A percentile compares a stretch with the other conserved stretches of the same genome.
These are phyloP conservation scores for Caryopteris hybrid DNA, from an alignment of 305 asterid species.

Conservation along the genomic window DNA sequence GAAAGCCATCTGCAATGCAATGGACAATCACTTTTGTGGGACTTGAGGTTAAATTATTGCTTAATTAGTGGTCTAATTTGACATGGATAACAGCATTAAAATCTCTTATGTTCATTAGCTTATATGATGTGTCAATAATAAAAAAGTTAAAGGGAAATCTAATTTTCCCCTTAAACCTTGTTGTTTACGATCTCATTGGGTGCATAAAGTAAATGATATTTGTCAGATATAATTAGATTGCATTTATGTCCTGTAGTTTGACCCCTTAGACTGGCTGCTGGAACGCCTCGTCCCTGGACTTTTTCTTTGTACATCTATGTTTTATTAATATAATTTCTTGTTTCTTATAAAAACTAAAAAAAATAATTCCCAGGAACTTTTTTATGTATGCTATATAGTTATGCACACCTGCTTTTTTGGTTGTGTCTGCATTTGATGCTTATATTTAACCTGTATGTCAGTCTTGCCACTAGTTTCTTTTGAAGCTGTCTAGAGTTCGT, in stretches of 20 bases:
- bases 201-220: not conserved
- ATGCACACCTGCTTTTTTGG: not conserved
- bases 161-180: not conserved
- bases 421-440: slow-evolving; percentile 10
- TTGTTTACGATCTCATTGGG: not conserved
- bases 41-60: slow-evolving; percentile 63
- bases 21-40: slow-evolving; percentile 78
- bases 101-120: not conserved
- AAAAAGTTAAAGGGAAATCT: not conserved
- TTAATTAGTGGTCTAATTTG: slow-evolving; percentile 11
- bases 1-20: slow-evolving; percentile 99
- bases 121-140: slow-evolving; percentile 10
- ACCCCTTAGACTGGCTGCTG: too few relatives aligned
- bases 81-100: slow-evolving; percentile 13
- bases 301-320: too few relatives aligned
- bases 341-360: too few relatives aligned
- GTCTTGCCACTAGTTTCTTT: slow-evolving; percentile 9
- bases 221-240: too few relatives aligned
- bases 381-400: slow-evolving; percentile 16
- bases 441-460: slow-evolving; percentile 2
- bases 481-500: slow-evolving; percentile 9
- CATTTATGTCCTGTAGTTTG: too few relatives aligned
- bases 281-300: too few relatives aligned
- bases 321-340: too few relatives aligned
- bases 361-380: not conserved